Conservation (phyloP, 2,329 filamentous ascomycete species). For the Pseudogymnoascus sp. region DNA sequence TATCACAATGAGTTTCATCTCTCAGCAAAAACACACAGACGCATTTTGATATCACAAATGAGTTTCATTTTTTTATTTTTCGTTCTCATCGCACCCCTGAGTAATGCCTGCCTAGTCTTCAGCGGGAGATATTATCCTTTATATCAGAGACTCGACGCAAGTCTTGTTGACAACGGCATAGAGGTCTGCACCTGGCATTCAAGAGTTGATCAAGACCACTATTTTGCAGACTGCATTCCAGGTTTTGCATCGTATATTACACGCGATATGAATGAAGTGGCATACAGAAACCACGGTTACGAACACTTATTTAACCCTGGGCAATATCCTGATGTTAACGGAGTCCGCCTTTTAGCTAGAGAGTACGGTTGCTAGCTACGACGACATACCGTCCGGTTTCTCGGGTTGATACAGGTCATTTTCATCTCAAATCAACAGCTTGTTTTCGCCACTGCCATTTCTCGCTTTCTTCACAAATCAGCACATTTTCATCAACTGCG, state of each 20-base stretch:
- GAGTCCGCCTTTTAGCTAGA: not conserved
- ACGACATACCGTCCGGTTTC: not conserved
- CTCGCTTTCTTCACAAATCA: not conserved
- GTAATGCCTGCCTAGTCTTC: not conserved
- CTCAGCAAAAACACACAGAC: not conserved
- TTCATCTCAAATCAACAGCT: not conserved
- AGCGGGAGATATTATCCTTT: not conserved
- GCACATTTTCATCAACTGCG: not conserved
- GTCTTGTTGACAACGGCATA: not conserved
- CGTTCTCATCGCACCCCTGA: not conserved
- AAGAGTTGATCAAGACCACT: not conserved
- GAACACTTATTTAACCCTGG: not conserved
- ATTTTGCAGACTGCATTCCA: not conserved
- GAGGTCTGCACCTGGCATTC: not conserved
- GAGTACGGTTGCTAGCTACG: not conserved
- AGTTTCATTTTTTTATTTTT: not conserved
- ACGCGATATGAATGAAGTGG: not conserved
- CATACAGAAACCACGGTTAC: not conserved
- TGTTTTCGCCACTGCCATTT: not conserved
- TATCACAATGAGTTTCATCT: not conserved
- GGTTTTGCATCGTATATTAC: not conserved
- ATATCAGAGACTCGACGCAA: not conserved
- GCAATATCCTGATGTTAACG: not conserved
- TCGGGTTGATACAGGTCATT: not conserved
- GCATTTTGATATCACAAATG: not conserved